phyloP scores from a whole-genome alignment of 2,329 filamentous ascomycete species.

The Chrysosporium queenslandicum region DNA sequence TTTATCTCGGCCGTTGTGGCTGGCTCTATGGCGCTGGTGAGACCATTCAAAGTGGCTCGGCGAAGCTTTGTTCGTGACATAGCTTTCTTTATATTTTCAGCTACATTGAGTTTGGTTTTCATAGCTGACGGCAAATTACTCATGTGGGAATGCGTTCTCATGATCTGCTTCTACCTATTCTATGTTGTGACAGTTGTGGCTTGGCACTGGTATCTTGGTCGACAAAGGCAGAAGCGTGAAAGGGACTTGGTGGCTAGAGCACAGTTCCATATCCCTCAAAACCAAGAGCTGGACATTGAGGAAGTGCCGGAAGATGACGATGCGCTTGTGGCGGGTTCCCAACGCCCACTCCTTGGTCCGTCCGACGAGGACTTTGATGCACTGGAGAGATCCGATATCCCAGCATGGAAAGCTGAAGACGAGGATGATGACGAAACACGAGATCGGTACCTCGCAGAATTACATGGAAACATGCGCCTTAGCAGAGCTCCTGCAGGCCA shows the following conservation, averaged over 20 bases:
- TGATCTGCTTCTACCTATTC: slow-evolving; percentile 85
- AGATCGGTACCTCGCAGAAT: slow-evolving; percentile 60
- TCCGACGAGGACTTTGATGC: slow-evolving; percentile 56
- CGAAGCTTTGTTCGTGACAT: slow-evolving; percentile 88
- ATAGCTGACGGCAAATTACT: slow-evolving; percentile 73
- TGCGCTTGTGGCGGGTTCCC: slow-evolving; percentile 31
- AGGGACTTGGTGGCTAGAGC: slow-evolving; percentile 63
- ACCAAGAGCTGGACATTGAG: slow-evolving; percentile 50
- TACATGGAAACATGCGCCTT: slow-evolving; percentile 88
- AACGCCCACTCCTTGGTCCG: slow-evolving; percentile 35
- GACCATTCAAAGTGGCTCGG: slow-evolving; percentile 82
- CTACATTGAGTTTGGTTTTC: slow-evolving; percentile 78
- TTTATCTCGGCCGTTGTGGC: slow-evolving; percentile 97
- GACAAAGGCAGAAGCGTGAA: slow-evolving; percentile 51
- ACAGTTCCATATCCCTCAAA: slow-evolving; percentile 56
- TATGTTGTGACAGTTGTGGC: slow-evolving; percentile 80
- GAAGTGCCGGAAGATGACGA: slow-evolving; percentile 49
- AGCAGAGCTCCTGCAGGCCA: slow-evolving; percentile 56
- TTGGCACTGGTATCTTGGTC: slow-evolving; percentile 80
- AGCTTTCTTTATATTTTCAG: slow-evolving; percentile 78
- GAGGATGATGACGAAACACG: slow-evolving; percentile 47
- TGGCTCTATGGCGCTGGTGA: slow-evolving; percentile 93
- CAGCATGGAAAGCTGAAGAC: slow-evolving; percentile 43
- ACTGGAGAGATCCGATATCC: slow-evolving; percentile 45
- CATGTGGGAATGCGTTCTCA: slow-evolving; percentile 78